Percentiles rank a stretch among this genome's conserved stretches.
These are phyloP conservation scores for Puccinia horiana DNA, from an alignment of 1,284 basidiomycete genomes.

Conservation along the genomic window DNA sequence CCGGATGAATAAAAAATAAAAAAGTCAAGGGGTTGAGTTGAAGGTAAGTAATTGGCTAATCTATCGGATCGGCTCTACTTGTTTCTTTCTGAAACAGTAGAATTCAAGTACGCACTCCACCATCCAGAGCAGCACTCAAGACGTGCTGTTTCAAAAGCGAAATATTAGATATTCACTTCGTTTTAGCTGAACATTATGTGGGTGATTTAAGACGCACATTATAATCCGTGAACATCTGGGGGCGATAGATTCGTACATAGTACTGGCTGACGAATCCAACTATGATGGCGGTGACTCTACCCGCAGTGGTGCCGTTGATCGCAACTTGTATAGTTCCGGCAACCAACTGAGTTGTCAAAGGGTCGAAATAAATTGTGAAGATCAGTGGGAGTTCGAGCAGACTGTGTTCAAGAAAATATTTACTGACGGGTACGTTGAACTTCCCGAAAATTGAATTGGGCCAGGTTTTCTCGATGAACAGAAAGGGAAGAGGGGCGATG, in stretches of 20 bases:
- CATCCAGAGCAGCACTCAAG: conserved; percentile 49
- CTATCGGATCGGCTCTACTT: neutral
- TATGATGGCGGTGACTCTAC: conserved; percentile 38
- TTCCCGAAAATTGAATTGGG: conserved; percentile 30
- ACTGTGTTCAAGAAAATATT: neutral
- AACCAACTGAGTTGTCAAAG: conserved; percentile 20
- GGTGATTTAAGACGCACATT: conserved; percentile 32
- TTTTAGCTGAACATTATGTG: too few species aligned
- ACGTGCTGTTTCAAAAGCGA: conserved; percentile 37
- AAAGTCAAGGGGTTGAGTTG: neutral
- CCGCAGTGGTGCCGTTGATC: conserved; percentile 47
- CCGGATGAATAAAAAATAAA: neutral
- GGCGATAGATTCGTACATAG: conserved; percentile 42
- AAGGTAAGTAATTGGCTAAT: neutral
- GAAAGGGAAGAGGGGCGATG: conserved; percentile 40
- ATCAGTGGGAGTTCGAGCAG: neutral
- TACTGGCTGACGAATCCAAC: conserved; percentile 49
- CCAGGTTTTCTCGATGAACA: conserved; percentile 24
- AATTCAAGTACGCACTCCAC: conserved; percentile 36
- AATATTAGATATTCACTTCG: too few species aligned
- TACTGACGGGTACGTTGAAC: conserved; percentile 44
- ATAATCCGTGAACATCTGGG: conserved; percentile 36
- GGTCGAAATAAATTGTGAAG: neutral
- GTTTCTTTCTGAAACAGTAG: neutral
- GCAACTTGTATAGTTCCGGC: conserved; percentile 50